Conservation (phyloP, 1,284 basidiomycete species). For the Pseudomicrostroma phylloplanum region DNA sequence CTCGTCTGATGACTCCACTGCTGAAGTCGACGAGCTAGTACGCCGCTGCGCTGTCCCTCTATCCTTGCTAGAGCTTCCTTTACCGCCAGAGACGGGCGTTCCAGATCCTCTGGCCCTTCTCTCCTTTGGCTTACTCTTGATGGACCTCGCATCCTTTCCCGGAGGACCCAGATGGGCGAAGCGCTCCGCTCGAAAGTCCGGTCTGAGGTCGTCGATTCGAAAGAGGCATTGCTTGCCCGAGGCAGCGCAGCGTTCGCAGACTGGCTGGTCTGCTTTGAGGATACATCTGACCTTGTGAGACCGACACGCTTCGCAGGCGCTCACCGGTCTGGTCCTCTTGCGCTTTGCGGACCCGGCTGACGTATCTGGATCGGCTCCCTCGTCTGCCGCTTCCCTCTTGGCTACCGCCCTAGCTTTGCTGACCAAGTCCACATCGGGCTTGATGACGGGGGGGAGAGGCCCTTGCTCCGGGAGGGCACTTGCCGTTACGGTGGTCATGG, state of each 20-base stretch:
- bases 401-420: too few species aligned
- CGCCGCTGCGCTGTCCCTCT: constrained; percentile 17
- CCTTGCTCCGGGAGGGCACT: too few species aligned
- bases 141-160: constrained; percentile 23
- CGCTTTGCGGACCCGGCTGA: constrained; percentile 10
- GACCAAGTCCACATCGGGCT: too few species aligned
- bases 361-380: background rate
- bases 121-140: constrained; percentile 23
- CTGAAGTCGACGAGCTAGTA: constrained; percentile 12
- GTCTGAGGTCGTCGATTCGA: constrained; percentile 39
- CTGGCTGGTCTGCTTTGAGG: constrained; percentile 31
- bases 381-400: background rate
- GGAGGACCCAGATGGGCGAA: constrained; percentile 37
- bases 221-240: constrained; percentile 41
- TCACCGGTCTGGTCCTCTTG: constrained; percentile 39
- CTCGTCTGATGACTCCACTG: constrained; percentile 10
- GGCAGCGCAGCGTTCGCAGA: constrained; percentile 38
- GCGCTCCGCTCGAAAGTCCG: constrained; percentile 32
- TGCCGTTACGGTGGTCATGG: too few species aligned
- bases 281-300: constrained; percentile 42
- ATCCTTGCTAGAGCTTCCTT: constrained; percentile 1
- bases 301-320: constrained; percentile 40
- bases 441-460: too few species aligned
- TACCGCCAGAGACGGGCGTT: too few species aligned
- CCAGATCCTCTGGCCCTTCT: background rate